Evolutionary conservation across 2,329 filamentous ascomycete species (phyloP).

Genomic region (Hypoxylon sp.): DNA sequence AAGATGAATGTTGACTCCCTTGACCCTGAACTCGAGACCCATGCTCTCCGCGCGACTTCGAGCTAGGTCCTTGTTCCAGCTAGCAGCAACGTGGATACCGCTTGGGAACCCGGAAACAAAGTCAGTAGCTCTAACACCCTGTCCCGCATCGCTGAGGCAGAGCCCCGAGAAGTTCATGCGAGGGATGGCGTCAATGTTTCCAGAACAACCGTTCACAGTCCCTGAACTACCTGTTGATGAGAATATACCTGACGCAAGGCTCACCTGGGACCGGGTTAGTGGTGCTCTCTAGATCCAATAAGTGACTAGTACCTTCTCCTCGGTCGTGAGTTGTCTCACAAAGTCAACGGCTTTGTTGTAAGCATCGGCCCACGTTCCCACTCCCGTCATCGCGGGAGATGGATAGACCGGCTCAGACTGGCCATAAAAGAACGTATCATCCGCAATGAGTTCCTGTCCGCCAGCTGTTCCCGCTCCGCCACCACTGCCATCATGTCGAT

Average conservation of each 20-base stretch:
- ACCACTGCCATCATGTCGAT: constrained; percentile 32
- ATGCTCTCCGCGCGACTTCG: constrained; percentile 54
- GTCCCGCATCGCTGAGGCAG: constrained; percentile 58
- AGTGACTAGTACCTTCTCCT: constrained; percentile 73
- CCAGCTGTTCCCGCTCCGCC: constrained; percentile 16
- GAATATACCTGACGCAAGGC: constrained; percentile 79
- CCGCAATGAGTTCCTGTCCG: constrained; percentile 53
- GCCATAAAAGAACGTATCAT: constrained; percentile 65
- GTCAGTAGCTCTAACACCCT: constrained; percentile 58
- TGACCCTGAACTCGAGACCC: constrained; percentile 56
- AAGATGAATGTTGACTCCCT: constrained; percentile 57
- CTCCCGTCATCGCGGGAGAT: constrained; percentile 69
- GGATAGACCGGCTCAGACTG: constrained; percentile 67
- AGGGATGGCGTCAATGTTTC: constrained; percentile 60
- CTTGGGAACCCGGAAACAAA: constrained; percentile 63
- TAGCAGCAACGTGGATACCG: constrained; percentile 74
- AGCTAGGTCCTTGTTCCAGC: constrained; percentile 73
- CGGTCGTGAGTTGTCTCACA: constrained; percentile 79
- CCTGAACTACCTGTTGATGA: constrained; percentile 59
- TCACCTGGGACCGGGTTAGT: constrained; percentile 63
- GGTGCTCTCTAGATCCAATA: constrained; percentile 2
- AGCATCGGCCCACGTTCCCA: constrained; percentile 77
- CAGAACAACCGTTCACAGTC: constrained; percentile 61
- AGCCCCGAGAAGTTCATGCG: constrained; percentile 61
- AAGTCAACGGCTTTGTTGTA: constrained; percentile 77